Conservation (phyloP, 2,329 filamentous ascomycete species). For the Pseudocercospora eumusae region DNA sequence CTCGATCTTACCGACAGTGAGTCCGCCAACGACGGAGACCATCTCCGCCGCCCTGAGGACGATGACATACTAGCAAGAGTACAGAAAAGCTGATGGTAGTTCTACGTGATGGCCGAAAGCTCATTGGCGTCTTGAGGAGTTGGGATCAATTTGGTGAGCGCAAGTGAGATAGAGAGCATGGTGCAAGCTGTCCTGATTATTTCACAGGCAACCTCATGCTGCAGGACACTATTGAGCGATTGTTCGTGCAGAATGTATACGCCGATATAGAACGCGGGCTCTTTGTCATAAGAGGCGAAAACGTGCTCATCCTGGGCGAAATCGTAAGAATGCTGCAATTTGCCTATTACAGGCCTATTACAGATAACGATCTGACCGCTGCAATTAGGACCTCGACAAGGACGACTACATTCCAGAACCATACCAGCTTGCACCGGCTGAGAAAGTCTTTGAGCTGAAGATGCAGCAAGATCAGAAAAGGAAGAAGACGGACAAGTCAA, state of each 20-base stretch:
- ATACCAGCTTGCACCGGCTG: conserved; percentile 66
- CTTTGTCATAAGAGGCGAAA: conserved; percentile 92
- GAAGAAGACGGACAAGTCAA: conserved; percentile 71
- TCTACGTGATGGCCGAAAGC: conserved; percentile 88
- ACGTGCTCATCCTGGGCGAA: conserved; percentile 92
- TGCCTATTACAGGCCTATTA: neutral
- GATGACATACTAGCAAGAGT: conserved; percentile 29
- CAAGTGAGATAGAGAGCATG: neutral
- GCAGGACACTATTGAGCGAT: conserved; percentile 85
- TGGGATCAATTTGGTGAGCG: conserved; percentile 94
- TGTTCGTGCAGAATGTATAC: conserved; percentile 74
- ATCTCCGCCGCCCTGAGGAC: neutral
- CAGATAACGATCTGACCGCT: conserved; percentile 13
- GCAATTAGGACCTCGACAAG: conserved; percentile 76
- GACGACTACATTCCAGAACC: conserved; percentile 81
- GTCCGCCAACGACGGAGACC: conserved; percentile 38
- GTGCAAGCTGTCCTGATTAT: conserved; percentile 14
- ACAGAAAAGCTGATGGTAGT: conserved; percentile 92
- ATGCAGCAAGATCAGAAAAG: conserved; percentile 69
- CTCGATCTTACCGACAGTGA: conserved; percentile 96
- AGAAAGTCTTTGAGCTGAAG: conserved; percentile 70
- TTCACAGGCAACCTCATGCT: conserved; percentile 84
- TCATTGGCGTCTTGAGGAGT: conserved; percentile 86
- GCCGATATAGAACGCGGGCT: conserved; percentile 83
- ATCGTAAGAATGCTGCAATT: conserved; percentile 56